Evolutionary conservation across 2,329 filamentous ascomycete species (phyloP).

Genomic region (Beauveria rudraprayagi): DNA sequence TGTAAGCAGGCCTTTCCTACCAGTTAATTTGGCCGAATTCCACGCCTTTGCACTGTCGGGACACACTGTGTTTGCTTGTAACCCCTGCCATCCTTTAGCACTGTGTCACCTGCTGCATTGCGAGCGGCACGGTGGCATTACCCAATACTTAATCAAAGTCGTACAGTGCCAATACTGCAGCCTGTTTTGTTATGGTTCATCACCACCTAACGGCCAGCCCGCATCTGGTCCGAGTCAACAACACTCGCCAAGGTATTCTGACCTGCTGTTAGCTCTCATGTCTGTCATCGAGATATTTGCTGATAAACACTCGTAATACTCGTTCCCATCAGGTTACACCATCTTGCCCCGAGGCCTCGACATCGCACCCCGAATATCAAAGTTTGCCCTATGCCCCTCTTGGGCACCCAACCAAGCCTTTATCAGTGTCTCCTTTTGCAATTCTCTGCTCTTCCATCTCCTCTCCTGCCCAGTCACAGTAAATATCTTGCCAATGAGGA

Average conservation of each 20-base stretch:
- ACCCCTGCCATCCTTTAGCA: neutral
- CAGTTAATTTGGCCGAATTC: constrained; percentile 19
- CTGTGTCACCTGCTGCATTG: neutral
- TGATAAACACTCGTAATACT: neutral
- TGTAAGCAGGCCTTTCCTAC: constrained; percentile 16
- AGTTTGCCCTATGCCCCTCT: neutral
- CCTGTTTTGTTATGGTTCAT: neutral
- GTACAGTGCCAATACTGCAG: neutral
- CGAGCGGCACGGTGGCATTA: no score
- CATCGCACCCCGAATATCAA: neutral
- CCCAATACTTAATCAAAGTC: no score
- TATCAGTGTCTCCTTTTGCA: neutral
- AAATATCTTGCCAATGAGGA: no score
- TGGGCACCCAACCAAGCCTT: neutral
- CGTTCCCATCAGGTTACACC: neutral
- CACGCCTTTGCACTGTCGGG: constrained; percentile 9
- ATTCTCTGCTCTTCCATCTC: no score
- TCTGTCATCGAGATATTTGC: neutral
- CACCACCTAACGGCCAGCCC: neutral
- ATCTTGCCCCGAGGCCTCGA: neutral
- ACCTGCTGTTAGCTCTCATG: neutral
- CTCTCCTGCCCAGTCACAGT: no score
- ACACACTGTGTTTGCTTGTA: constrained; percentile 7
- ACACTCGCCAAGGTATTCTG: constrained; percentile 6
- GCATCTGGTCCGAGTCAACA: constrained; percentile 3